These are phyloP conservation scores for Conticribra guillardii DNA, from an alignment of 108 stramenopile species.

Conservation along the genomic window DNA sequence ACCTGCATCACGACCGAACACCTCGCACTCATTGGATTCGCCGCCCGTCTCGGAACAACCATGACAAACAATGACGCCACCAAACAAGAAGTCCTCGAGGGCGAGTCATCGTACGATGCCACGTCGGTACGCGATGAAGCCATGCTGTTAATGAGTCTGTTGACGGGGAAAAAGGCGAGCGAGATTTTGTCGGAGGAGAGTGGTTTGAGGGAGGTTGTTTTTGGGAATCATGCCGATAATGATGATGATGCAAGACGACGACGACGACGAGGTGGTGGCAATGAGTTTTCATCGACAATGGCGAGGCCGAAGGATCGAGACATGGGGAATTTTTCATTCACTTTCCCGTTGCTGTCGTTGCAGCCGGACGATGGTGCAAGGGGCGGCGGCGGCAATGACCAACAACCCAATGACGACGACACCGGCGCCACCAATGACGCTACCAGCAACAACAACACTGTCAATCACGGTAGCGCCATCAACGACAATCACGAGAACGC, in stretches of 20 bases:
- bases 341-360: slow-evolving; percentile 70
- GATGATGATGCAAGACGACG: too few species aligned
- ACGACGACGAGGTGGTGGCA: too few species aligned
- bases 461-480: too few species aligned
- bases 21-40: slow-evolving; percentile 67
- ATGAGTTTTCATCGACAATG: slow-evolving; percentile 11
- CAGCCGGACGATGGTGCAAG: slow-evolving; percentile 18
- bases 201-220: slow-evolving; percentile 30
- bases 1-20: slow-evolving; percentile 58
- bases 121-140: slow-evolving; percentile 70
- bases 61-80: slow-evolving; percentile 56
- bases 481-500: slow-evolving; percentile 18
- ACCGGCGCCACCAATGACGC: not conserved
- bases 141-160: slow-evolving; percentile 81
- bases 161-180: slow-evolving; percentile 48
- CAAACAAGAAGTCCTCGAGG: slow-evolving; percentile 49
- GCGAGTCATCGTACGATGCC: too few species aligned
- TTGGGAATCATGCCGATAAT: too few species aligned
- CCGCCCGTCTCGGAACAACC: slow-evolving; percentile 55
- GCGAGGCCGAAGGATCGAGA: slow-evolving; percentile 12
- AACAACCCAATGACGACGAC: too few species aligned
- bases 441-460: not conserved
- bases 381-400: too few species aligned
- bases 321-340: slow-evolving; percentile 43
- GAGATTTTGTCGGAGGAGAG: slow-evolving; percentile 45